Evolutionary conservation across 441 rosid genomes (phyloP), one percentile per base, ranked within the genome.

Genomic region (Gossypium schwendimanii): DNA sequence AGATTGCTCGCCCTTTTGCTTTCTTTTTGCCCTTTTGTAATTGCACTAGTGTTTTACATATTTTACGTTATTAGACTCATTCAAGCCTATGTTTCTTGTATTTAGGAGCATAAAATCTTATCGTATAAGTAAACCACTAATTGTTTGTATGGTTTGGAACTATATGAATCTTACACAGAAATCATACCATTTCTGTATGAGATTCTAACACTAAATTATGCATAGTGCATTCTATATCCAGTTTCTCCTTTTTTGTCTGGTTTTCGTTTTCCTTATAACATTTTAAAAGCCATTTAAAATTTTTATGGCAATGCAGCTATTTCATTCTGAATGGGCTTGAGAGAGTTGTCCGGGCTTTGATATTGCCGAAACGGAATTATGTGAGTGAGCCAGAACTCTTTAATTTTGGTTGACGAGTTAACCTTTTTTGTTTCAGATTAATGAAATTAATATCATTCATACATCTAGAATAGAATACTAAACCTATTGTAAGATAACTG

Each of bases 301-400:
- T 75, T 75, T 45, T 59, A 52, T 79, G 70, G 63, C n/a, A 67
- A 66, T 82, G 76, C 72, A 95, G 99, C 59, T 95, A 90, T 81
- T 91, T 93, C 82, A 78, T 95, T 66, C 79, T 95, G 83, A 91
- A 93, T 75, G 99, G 99, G 76, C 90, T 95, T 15, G 99, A 95
- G 85, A 88, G 97, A 78, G 97, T 95, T 74, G 91, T 86, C 73
- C 94, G 98, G 64, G 80, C 84, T 77, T 79, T 93, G 70, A 91
- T 95, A 80, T 78, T 92, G 83, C 96, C 94, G 9, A 95, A 95
- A 81, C 81, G 89, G 66, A 95, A 95, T 83, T 94, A 93, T 84
- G 98, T 95, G 87, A 88, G 98, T 80, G 26, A 20, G 45, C 44
- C 65, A 8, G 31, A 61, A 26, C 41, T 7, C 11, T 36, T 39